Evolutionary conservation across 176 grass and related monocot genomes (phyloP).

Genomic region (Otatea glauca): DNA sequence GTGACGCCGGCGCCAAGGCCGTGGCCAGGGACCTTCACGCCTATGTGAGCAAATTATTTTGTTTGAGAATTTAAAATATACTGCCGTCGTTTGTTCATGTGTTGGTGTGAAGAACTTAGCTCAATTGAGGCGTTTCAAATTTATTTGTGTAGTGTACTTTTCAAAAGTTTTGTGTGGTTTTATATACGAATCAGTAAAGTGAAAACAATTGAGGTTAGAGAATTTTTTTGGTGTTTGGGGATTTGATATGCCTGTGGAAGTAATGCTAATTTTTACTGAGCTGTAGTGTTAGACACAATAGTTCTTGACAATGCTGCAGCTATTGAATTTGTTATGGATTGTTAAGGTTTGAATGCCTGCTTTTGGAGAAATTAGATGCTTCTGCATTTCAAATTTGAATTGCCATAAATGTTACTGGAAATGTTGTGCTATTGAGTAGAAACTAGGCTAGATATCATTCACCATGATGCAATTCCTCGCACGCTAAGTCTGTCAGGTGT

Average conservation of each 20-base stretch:
- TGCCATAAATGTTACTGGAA: background rate
- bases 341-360: conserved; percentile 31
- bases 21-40: conserved; percentile 50
- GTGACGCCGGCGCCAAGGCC: conserved; percentile 7
- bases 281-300: background rate
- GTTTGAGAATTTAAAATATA: conserved; percentile 44
- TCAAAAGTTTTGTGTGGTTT: conserved; percentile 1
- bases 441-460: conserved; percentile 2
- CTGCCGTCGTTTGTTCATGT: conserved; percentile 16
- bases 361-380: conserved; percentile 10
- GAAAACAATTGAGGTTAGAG: background rate
- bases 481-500: background rate
- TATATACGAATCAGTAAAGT: background rate
- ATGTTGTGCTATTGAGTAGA: conserved; percentile 5
- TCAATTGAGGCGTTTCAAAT: background rate
- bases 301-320: background rate
- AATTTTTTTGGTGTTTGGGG: background rate
- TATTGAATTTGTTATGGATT: conserved; percentile 7
- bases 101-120: background rate
- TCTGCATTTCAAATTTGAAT: conserved; percentile 25
- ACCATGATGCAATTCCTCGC: conserved; percentile 1
- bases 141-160: conserved; percentile 10
- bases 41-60: conserved; percentile 45
- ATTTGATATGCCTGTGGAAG: background rate
- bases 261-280: background rate